phyloP scores from a whole-genome alignment of 106 monocot genomes.

The Apostasia ramifera region DNA sequence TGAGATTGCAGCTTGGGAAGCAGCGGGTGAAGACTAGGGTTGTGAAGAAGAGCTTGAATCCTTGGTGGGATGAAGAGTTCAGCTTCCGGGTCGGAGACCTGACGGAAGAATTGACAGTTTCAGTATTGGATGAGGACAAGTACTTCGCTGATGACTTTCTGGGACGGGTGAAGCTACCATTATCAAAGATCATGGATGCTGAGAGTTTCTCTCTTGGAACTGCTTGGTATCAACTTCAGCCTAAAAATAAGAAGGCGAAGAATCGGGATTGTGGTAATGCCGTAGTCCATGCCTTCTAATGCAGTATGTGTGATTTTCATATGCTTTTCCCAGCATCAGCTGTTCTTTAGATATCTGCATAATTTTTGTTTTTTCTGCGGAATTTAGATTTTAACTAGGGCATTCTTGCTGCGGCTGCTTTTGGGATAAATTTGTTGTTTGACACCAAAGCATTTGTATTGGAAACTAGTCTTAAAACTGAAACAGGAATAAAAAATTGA shows the following conservation, averaged over 20 bases:
- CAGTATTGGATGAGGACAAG: constrained; percentile 62
- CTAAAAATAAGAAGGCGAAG: constrained; percentile 59
- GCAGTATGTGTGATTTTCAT: not conserved
- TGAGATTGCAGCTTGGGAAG: constrained; percentile 59
- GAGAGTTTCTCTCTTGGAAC: constrained; percentile 48
- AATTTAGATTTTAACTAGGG: no score
- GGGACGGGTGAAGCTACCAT: constrained; percentile 41
- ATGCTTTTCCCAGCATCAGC: no score
- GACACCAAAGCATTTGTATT: no score
- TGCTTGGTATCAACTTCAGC: constrained; percentile 60
- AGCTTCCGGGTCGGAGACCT: constrained; percentile 54
- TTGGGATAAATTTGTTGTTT: no score
- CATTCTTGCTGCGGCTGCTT: no score
- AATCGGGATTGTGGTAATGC: constrained; percentile 57
- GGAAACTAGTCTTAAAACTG: no score
- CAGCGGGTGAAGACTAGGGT: constrained; percentile 42
- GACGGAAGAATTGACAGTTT: constrained; percentile 40
- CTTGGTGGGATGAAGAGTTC: constrained; percentile 77
- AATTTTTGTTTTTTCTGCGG: no score
- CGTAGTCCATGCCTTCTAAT: not conserved
- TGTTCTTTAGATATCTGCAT: not conserved
- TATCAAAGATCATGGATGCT: constrained; percentile 37
- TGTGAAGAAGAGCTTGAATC: constrained; percentile 48
- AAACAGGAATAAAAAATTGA: no score
- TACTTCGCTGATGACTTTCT: constrained; percentile 56